phyloP scores from a whole-genome alignment of 1,284 basidiomycete species.

The Kwoniella shivajii region DNA sequence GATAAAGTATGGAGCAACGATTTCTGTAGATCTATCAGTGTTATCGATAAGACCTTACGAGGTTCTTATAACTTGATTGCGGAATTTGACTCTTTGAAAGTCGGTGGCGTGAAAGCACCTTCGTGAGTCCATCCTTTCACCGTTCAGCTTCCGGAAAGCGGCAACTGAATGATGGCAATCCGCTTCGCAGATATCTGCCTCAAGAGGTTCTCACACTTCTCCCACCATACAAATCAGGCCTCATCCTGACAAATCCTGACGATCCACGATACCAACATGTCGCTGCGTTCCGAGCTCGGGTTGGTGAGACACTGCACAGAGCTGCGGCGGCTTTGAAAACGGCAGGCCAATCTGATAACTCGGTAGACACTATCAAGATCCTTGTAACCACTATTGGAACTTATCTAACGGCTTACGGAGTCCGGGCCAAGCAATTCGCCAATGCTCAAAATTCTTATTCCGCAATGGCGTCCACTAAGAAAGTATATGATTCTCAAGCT shows the following conservation, averaged over 20 bases:
- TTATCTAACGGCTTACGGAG: slow-evolving; percentile 48
- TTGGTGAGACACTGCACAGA: slow-evolving; percentile 69
- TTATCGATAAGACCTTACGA: slow-evolving; percentile 41
- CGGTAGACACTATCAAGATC: slow-evolving; percentile 79
- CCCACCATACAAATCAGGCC: slow-evolving; percentile 70
- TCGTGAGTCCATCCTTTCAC: slow-evolving; percentile 25
- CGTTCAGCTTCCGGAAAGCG: background rate
- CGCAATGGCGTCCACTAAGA: slow-evolving; percentile 41
- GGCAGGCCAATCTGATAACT: slow-evolving; percentile 79
- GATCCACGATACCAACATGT: slow-evolving; percentile 76
- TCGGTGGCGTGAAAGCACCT: slow-evolving; percentile 36
- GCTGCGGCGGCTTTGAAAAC: slow-evolving; percentile 70
- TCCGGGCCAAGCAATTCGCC: slow-evolving; percentile 47
- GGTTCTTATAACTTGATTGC: slow-evolving; percentile 44
- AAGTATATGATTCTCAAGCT: slow-evolving; percentile 46
- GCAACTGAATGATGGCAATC: background rate
- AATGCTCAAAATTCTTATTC: slow-evolving; percentile 39
- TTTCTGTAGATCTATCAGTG: slow-evolving; percentile 75
- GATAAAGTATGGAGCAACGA: slow-evolving; percentile 81
- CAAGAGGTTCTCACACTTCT: slow-evolving; percentile 64
- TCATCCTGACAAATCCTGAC: slow-evolving; percentile 70
- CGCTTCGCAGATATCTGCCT: slow-evolving; percentile 59
- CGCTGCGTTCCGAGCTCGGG: slow-evolving; percentile 63
- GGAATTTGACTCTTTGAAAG: slow-evolving; percentile 47
- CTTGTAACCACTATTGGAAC: slow-evolving; percentile 55